Base-by-base conservation (phyloP, 1,139 yeast genomes). In the Yamadazyma songkhlaensis region DNA sequence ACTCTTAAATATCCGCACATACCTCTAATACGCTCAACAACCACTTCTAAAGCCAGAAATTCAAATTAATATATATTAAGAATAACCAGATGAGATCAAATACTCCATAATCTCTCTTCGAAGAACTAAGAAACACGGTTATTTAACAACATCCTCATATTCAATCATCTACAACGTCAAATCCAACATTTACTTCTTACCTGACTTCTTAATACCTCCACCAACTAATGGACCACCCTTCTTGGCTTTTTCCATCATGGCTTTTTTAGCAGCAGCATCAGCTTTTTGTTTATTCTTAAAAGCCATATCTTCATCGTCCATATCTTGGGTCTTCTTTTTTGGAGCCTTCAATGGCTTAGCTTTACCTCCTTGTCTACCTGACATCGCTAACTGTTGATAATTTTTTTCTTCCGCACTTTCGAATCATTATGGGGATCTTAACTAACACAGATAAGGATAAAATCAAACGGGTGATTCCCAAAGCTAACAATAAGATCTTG, bases 221-320 rank as follows among this genome's bases (percentile, higher is more conserved):
- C 95, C 90, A 39, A 81, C 81, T 52, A 90, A 67, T 34, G 96
- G 96, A 37, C 96, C 96, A 47, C 96, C 96, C 57, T 84, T 79
- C 54, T 85, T 72, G 43, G 96, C 94, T 65, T 85, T 82, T 40
- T 83, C 79, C 47, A 94, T 90, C 84, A 90, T 77, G 40, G 84
- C 95, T 68, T 90, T 89, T 65, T 81, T 82, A 30, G 96, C 96
- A 57, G 84, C 87, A 50, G 92, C 96, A 49, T 87, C 97, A 40
- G 95, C 96, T 67, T 83, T 87, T 69, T 87, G 95, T 74, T 88
- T 90, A 56, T 85, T 92, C 72, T 88, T 87, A 77, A 81, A 89
- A 5, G 96, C 96, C 25, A 73, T 43, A 49, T 89, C 97, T 42
- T 89, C 97, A 6, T 90, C 96, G 58, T 88, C 96, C 29, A 74